Evolutionary conservation across 2,329 filamentous ascomycete species (phyloP).

Genomic region (Aotearoamyces nothofagi): DNA sequence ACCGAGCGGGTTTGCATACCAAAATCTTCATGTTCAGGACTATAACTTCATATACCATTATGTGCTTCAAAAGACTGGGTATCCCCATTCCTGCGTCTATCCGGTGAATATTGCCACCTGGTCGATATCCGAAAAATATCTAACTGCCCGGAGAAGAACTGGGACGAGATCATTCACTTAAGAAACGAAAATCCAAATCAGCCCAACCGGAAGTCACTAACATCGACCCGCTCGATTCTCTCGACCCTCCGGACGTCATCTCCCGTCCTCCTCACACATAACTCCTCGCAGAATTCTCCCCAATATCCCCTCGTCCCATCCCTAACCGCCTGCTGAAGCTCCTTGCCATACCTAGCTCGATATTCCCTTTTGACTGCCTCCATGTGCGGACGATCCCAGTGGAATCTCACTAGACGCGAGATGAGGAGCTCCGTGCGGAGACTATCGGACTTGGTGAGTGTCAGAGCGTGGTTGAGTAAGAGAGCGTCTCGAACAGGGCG

Average conservation of each 20-base stretch:
- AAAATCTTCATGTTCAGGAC: no score
- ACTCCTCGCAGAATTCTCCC: constrained; percentile 57
- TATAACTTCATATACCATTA: no score
- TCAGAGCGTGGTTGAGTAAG: constrained; percentile 79
- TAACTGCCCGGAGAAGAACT: no score
- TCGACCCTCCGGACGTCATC: constrained; percentile 40
- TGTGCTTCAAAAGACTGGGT: no score
- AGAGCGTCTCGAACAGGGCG: constrained; percentile 85
- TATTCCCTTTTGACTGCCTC: constrained; percentile 68
- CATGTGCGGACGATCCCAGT: constrained; percentile 83
- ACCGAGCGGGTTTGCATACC: no score
- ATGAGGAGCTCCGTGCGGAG: constrained; percentile 78
- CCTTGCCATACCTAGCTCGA: constrained; percentile 56
- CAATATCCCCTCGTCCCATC: constrained; percentile 66
- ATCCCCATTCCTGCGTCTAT: no score
- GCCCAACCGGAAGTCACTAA: background rate
- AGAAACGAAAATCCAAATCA: no score
- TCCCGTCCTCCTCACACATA: constrained; percentile 48
- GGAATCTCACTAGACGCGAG: constrained; percentile 71
- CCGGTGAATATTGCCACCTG: no score
- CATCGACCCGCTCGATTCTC: constrained; percentile 3
- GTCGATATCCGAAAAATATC: no score
- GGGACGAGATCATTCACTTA: no score
- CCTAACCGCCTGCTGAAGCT: constrained; percentile 63
- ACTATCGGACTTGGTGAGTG: constrained; percentile 46